Base-by-base conservation (phyloP, 2,329 filamentous ascomycete genomes). In the Hirsutella minnesotensis region DNA sequence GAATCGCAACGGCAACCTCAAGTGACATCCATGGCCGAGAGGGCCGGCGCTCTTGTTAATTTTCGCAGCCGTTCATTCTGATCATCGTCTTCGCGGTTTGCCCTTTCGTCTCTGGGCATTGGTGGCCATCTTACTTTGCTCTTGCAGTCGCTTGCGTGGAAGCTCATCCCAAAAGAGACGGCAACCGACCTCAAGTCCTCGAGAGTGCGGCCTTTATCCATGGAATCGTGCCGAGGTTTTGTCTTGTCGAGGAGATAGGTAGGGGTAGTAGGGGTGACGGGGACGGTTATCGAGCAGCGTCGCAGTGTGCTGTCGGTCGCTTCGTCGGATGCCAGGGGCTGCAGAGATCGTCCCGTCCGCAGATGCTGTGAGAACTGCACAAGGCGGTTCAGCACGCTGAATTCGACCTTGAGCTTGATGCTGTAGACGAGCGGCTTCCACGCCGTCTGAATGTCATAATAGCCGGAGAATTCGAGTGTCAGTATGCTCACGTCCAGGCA, bases 401-500 rank as follows among this genome's bases (percentile, higher is more conserved):
- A 61, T 38, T 63, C 62, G 10, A 61, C 46, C 46, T 64, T 64
- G 24, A 64, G 51, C 39, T 64, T 64, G 22, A 63, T 46, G 31
- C 57, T 60, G 48, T 64, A 64, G 2, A 57, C 53, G 8, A 61
- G 46, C 2, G 55, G 47, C 43, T 63, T 63, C 50, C 56, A 57
- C 0, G 56, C 53, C 3, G 59, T 60, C 41, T 63, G 60, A n/a
- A 60, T 42, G 3, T 55, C 45, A 39, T 57, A 62, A 4, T 56
- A 44, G 4, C 54, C 50, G 3, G 53, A 43, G 22, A 56, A 60
- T 39, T 65, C 56, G 13, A 64, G 51, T 1, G 27, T 48, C 3
- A 65, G 34, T 4, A 64, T 53, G 8, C 59, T 51, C 15, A 69
- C 43, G 40, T 71, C 67, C 54, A 72, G 61, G 0, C 62, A 15